Evolutionary conservation across 306 rosid genomes (phyloP), one percentile per base, ranked within the genome.

Genomic region (Pachyrhizus erosus): DNA sequence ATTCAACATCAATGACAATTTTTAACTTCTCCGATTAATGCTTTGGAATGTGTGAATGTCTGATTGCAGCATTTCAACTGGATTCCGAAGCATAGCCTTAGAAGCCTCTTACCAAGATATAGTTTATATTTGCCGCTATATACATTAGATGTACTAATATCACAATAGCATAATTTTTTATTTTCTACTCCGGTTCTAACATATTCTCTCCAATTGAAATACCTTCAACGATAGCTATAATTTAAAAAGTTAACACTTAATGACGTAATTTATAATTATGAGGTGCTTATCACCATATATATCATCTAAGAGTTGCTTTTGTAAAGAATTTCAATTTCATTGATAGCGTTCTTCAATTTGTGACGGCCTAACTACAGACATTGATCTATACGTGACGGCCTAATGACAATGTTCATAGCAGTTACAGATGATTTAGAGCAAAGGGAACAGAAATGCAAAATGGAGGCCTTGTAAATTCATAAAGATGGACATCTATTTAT

Each of bases 401-500:
- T 51, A 8, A 33, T 33, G 39, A 61, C 11, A 17, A 26, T 34
- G 27, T 18, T 40, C 43, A n/a, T 27, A 45, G 75, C 60, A 57
- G 18, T 77, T 21, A 2, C 10, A 1, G 24, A 40, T 51, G 65
- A 9, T 37, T 37, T 37, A 37, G 9, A 37, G 9, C 64, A 70
- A 37, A 75, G 46, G 20, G 27, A 69, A 57, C 15, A 72, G 20
- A 17, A 21, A 72, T 49, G 85, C 85, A 82, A 51, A 69, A 84
- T 27, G 27, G 48, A 42, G 64, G 64, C 21, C 61, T 39, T 68
- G 61, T 60, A 74, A 73, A 48, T 29, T 52, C 49, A 45, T 24
- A 71, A 65, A 27, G 78, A 80, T 76, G 70, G 29, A 84, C 70
- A 65, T 69, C 80, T 79, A 77, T 78, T 81, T 73, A 83, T 74